Evolutionary conservation across 139 green algal genomes (phyloP).

Genomic region (Tetradesmus obliquus): DNA sequence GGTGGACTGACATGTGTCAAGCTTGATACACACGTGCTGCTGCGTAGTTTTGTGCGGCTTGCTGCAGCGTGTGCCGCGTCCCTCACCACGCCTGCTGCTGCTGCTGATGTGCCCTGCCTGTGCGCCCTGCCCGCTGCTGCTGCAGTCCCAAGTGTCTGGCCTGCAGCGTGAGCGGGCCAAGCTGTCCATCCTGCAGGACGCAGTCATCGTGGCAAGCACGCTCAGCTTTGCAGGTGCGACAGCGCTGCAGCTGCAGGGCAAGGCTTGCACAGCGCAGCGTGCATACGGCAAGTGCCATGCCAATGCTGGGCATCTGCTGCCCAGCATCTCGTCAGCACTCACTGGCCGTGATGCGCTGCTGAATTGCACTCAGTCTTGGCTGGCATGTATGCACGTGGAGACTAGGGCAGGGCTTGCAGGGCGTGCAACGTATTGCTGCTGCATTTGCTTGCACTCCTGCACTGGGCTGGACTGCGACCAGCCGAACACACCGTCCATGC

Average conservation of each 20-base stretch:
- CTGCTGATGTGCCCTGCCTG: neutral
- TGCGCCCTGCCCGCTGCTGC: neutral
- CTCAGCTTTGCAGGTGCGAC: conserved; percentile 79
- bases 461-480: conserved; percentile 50
- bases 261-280: too few species aligned
- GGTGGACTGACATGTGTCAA: neutral
- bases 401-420: neutral
- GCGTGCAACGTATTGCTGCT: neutral
- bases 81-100: too few species aligned
- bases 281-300: too few species aligned
- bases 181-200: conserved; percentile 81
- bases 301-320: too few species aligned
- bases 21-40: neutral
- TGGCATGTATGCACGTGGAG: too few species aligned
- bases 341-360: too few species aligned
- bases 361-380: too few species aligned
- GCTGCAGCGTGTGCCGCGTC: neutral
- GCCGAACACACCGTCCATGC: neutral
- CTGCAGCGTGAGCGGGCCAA: conserved; percentile 67
- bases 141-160: conserved; percentile 27
- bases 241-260: neutral
- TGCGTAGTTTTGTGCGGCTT: neutral
- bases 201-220: conserved; percentile 85
- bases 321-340: too few species aligned
- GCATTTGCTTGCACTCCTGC: neutral